Evolutionary conservation across 352 stramenopile species (phyloP).

Genomic region (Hyaloperonospora brassicae): DNA sequence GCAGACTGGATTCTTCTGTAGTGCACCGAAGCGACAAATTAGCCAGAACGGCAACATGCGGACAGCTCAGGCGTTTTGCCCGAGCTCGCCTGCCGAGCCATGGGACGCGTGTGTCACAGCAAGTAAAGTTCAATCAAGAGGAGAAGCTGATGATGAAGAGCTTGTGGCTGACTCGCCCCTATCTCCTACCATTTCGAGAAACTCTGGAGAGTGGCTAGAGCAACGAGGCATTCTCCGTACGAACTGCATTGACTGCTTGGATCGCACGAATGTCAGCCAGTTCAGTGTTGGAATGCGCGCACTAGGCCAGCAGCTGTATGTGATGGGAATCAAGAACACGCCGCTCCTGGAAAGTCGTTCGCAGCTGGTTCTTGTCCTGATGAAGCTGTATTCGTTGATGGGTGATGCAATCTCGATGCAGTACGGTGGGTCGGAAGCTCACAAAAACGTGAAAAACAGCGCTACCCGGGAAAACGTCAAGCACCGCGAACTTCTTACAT

Average conservation of each 20-base stretch:
- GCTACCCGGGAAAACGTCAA: slow-evolving; percentile 81
- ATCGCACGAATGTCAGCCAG: slow-evolving; percentile 83
- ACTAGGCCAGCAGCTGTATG: slow-evolving; percentile 93
- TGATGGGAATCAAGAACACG: slow-evolving; percentile 93
- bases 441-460: slow-evolving; percentile 97
- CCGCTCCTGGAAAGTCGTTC: slow-evolving; percentile 78
- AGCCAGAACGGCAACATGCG: slow-evolving; percentile 51
- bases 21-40: slow-evolving; percentile 73
- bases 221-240: slow-evolving; percentile 96
- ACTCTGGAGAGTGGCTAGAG: slow-evolving; percentile 88
- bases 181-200: slow-evolving; percentile 65
- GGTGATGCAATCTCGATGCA: slow-evolving; percentile 98
- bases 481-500: slow-evolving; percentile 96
- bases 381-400: slow-evolving; percentile 97
- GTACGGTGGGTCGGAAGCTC: slow-evolving; percentile 97
- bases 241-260: slow-evolving; percentile 97
- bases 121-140: slow-evolving; percentile 13
- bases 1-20: slow-evolving; percentile 98
- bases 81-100: slow-evolving; percentile 14
- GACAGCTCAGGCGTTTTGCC: slow-evolving; percentile 39
- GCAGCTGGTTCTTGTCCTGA: slow-evolving; percentile 93
- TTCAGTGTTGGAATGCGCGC: slow-evolving; percentile 85
- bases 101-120: slow-evolving; percentile 21
- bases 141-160: slow-evolving; percentile 14
- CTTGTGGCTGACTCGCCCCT: slow-evolving; percentile 15